Evolutionary conservation across 1,139 yeast genomes (phyloP), one percentile per base, ranked within the genome.

Genomic region (Yamadazyma triangularis): DNA sequence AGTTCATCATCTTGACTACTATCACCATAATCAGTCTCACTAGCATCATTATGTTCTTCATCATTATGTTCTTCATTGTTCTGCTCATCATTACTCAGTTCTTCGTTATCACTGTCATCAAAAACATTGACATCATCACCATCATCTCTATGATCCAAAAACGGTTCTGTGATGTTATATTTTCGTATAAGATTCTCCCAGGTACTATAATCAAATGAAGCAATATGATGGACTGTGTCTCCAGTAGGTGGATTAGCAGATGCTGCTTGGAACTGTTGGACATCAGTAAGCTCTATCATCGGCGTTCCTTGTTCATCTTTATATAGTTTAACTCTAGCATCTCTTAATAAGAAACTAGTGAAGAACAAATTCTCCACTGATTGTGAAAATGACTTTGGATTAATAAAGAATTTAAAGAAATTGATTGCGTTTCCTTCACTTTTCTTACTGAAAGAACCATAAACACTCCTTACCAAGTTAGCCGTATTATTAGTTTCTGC

Each of bases 361-460:
- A 80, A 84, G 49, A 88, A 89, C 43, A 89, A 58, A 49, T 86
- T 87, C 50, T 89, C 96, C 4, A 88, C 77, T 4, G 91, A 74
- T 49, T 83, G 89, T 2, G 83, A 68, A 55, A 82, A 89, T 4
- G 91, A 80, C 7, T 58, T 34, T 0, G 96, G 96, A 48, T 89
- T 78, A 23, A 88, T 64, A 36, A 86, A 73, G 44, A 84, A 80
- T 38, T 68, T 62, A 49, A 76, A 84, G 32, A 87, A 61, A 36
- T 77, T 77, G 8, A 87, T 65, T 2, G 69, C 71, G 1, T 23
- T 15, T 1, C 54, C 43, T 4, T 36, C 42, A 18, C 47, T 51
- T 53, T 64, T 40, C 39, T 51, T 29, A 28, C 49, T 28, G 65
- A 66, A 41, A 42, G 57, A 44, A 44, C 58, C 50, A 57, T 77